These are phyloP conservation scores for Kuraishia hungarica DNA, from an alignment of 805 yeast genomes.

Conservation along the genomic window DNA sequence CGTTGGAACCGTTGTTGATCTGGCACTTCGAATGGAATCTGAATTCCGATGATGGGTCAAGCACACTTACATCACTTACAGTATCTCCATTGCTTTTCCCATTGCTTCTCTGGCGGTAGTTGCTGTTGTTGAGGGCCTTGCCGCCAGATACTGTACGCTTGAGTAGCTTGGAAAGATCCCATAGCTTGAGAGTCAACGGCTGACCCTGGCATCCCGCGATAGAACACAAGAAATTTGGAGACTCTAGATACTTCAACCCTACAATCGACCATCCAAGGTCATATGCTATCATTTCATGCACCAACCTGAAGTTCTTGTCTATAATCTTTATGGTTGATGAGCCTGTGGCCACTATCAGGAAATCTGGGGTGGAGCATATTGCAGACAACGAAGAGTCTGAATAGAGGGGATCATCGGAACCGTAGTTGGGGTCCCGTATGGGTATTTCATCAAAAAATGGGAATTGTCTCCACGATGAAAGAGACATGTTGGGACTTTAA, in stretches of 20 bases:
- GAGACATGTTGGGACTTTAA: conserved; percentile 16
- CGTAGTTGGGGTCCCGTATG: conserved; percentile 72
- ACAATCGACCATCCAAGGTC: conserved; percentile 59
- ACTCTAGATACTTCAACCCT: conserved; percentile 38
- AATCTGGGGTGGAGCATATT: conserved; percentile 46
- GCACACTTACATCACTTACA: not conserved
- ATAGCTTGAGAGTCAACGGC: conserved; percentile 60
- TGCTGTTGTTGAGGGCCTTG: too few species aligned
- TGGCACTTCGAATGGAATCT: conserved; percentile 52
- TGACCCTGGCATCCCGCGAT: conserved; percentile 68
- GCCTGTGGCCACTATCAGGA: conserved; percentile 52
- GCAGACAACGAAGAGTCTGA: conserved; percentile 72
- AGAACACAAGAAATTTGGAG: conserved; percentile 50
- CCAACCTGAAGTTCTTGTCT: conserved; percentile 35
- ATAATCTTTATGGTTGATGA: conserved; percentile 49
- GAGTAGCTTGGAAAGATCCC: conserved; percentile 53
- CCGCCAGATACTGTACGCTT: conserved; percentile 18
- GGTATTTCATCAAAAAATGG: conserved; percentile 81
- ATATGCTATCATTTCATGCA: conserved; percentile 51
- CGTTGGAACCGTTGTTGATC: conserved; percentile 64
- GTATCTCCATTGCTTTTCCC: conserved; percentile 7
- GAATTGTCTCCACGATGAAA: conserved; percentile 50
- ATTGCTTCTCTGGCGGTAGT: too few species aligned
- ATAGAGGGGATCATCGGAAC: conserved; percentile 54
- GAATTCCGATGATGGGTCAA: conserved; percentile 20